phyloP scores from a whole-genome alignment of 2,329 filamentous ascomycete species.

The Xylaria sp. region DNA sequence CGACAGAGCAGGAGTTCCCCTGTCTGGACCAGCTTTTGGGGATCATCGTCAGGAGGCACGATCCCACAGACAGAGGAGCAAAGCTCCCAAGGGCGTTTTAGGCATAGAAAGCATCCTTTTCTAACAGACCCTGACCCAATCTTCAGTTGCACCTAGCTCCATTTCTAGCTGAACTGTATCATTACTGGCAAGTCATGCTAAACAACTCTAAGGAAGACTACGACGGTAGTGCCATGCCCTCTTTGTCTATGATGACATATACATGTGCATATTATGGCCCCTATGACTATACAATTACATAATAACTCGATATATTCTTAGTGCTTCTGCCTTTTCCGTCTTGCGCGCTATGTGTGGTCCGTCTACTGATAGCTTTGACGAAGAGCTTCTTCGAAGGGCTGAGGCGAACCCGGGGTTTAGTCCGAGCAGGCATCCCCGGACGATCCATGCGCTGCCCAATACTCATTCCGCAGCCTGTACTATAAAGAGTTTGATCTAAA shows the following conservation, averaged over 20 bases:
- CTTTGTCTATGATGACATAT: slow-evolving; percentile 28
- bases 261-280: slow-evolving; percentile 19
- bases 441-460: too few species aligned
- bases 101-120: neutral
- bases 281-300: slow-evolving; percentile 17
- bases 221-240: neutral
- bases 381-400: neutral
- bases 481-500: neutral
- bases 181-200: neutral
- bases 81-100: neutral
- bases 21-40: neutral
- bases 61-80: slow-evolving; percentile 2
- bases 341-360: neutral
- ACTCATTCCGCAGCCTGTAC: neutral
- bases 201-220: neutral
- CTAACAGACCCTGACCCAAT: slow-evolving; percentile 2
- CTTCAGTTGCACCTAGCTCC: slow-evolving; percentile 12
- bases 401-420: neutral
- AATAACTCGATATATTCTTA: neutral
- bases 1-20: slow-evolving; percentile 17
- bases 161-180: slow-evolving; percentile 28
- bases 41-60: slow-evolving; percentile 25
- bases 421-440: neutral
- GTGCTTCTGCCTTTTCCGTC: neutral
- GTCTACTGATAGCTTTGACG: neutral